phyloP scores from a whole-genome alignment of 805 yeast genomes.

The Candida nanaspora region DNA sequence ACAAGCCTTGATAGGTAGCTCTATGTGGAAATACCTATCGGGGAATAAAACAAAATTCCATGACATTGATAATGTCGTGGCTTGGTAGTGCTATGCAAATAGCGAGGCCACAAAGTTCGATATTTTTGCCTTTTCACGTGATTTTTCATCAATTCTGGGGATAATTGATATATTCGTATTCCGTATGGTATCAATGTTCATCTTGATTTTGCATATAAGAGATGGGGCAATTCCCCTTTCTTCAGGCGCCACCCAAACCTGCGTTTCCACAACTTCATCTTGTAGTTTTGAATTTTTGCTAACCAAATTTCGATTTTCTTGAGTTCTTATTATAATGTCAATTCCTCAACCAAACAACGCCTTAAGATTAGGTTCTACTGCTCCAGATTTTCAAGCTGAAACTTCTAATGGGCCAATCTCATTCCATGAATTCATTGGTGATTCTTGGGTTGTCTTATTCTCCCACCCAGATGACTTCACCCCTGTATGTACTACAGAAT shows the following conservation, averaged over 20 bases:
- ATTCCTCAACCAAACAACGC: slow-evolving; percentile 33
- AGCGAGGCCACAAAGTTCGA: too few relatives aligned
- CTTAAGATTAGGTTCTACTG: slow-evolving; percentile 50
- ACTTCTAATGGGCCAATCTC: slow-evolving; percentile 57
- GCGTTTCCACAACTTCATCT: too few relatives aligned
- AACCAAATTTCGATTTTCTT: background rate
- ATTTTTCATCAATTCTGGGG: slow-evolving; percentile 1
- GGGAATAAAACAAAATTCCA: too few relatives aligned
- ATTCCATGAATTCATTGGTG: slow-evolving; percentile 57
- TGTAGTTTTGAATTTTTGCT: background rate
- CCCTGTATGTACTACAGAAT: slow-evolving; percentile 74
- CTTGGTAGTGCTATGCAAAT: too few relatives aligned
- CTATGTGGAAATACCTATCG: too few relatives aligned
- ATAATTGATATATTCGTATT: too few relatives aligned
- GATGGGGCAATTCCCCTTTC: background rate
- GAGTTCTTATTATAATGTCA: slow-evolving; percentile 23
- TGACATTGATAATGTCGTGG: too few relatives aligned
- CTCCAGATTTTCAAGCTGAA: slow-evolving; percentile 61
- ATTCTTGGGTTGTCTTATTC: slow-evolving; percentile 60
- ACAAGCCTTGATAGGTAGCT: too few relatives aligned
- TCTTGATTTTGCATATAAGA: background rate
- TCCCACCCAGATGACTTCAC: slow-evolving; percentile 77
- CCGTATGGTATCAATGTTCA: too few relatives aligned
- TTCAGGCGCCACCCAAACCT: too few relatives aligned
- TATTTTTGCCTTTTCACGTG: slow-evolving; percentile 2